phyloP scores from a whole-genome alignment of 768 basidiomycete genomes.

The Candolleomyces efflorescens region DNA sequence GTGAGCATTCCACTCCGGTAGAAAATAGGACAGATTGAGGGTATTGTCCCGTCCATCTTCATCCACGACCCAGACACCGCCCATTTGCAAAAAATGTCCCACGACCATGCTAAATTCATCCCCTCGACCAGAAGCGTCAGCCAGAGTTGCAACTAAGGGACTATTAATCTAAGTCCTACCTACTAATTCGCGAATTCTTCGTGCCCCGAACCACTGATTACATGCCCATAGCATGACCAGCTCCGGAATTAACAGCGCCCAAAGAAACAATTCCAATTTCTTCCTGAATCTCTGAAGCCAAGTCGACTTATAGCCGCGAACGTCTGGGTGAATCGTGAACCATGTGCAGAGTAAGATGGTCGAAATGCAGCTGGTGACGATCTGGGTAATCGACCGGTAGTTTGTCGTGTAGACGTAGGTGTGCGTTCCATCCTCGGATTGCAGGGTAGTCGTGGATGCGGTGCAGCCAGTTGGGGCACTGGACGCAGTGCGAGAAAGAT shows the following conservation, averaged over 20 bases:
- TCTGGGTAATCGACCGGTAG: too few species aligned
- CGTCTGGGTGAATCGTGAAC: constrained; percentile 20
- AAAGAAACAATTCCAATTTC: constrained; percentile 15
- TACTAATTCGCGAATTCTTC: constrained; percentile 1
- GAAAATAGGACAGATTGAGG: too few species aligned
- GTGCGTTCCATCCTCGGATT: too few species aligned
- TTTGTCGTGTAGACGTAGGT: too few species aligned
- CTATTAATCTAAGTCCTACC: not conserved
- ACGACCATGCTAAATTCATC: constrained; percentile 8
- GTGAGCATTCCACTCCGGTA: too few species aligned
- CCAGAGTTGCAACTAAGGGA: too few species aligned
- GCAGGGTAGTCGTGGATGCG: too few species aligned
- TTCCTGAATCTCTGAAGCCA: not conserved
- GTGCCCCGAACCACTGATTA: constrained; percentile 15
- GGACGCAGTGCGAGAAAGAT: too few species aligned
- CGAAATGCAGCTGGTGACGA: too few species aligned
- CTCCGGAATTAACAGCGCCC: constrained; percentile 22
- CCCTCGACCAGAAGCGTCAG: not conserved
- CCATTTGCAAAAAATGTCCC: constrained; percentile 24
- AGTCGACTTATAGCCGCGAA: constrained; percentile 12
- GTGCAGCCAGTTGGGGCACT: too few species aligned
- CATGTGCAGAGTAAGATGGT: constrained; percentile 18
- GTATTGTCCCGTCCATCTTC: not conserved
- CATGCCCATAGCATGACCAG: constrained; percentile 20
- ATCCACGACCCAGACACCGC: constrained; percentile 19